phyloP scores from a whole-genome alignment of 345 rosid genomes.

The Camelina hispida region DNA sequence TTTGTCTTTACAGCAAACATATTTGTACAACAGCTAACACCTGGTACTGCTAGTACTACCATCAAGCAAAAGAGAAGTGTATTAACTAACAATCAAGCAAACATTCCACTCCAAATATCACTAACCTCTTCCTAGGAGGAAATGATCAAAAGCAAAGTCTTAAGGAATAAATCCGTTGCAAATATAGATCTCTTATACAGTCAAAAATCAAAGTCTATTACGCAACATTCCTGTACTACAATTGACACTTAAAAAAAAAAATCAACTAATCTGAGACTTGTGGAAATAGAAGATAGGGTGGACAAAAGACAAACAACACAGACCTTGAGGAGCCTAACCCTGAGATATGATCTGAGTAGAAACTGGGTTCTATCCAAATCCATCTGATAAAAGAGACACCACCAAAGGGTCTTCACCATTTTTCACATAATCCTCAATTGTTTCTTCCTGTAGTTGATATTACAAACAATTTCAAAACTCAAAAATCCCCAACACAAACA shows the following conservation, averaged over 20 bases:
- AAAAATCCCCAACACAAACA: neutral
- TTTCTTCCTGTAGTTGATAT: constrained; percentile 36
- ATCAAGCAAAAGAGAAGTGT: neutral
- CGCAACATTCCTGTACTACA: neutral
- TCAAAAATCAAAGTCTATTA: too few species aligned
- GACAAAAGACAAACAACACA: constrained; percentile 16
- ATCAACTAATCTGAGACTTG: neutral
- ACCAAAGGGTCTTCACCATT: constrained; percentile 53
- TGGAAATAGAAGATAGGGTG: neutral
- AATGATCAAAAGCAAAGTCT: too few species aligned
- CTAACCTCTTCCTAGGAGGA: neutral
- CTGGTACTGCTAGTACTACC: too few species aligned
- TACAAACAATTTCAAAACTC: neutral
- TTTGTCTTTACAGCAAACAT: neutral
- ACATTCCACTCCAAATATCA: neutral
- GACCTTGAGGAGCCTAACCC: constrained; percentile 87
- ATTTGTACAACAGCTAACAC: too few species aligned
- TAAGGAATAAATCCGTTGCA: too few species aligned
- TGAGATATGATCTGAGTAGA: constrained; percentile 83
- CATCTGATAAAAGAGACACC: constrained; percentile 82
- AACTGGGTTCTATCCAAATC: constrained; percentile 81
- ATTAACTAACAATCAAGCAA: neutral
- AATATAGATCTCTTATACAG: too few species aligned
- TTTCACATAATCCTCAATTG: constrained; percentile 39
- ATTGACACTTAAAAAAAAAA: too few species aligned